phyloP scores from a whole-genome alignment of 2,329 filamentous ascomycete genomes.

The Diplocarpon rosae region DNA sequence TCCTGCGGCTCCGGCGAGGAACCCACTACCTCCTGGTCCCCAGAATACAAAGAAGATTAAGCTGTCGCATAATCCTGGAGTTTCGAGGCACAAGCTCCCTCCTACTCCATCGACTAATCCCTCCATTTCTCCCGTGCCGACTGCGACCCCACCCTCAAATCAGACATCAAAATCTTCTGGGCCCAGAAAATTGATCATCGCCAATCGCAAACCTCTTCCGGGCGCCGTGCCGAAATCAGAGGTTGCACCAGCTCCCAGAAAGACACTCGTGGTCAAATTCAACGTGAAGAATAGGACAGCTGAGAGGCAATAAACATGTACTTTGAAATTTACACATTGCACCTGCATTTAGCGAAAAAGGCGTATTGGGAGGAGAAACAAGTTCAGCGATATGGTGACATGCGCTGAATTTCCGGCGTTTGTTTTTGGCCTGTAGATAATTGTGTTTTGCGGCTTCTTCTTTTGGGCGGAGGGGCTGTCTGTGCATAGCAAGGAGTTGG shows the following conservation, averaged over 20 bases:
- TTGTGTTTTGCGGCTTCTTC: neutral
- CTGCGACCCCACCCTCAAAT: neutral
- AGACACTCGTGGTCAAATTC: constrained; percentile 7
- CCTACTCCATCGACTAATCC: neutral
- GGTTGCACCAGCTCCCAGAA: neutral
- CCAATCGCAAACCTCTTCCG: constrained; percentile 15
- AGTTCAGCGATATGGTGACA: neutral
- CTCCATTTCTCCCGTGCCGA: neutral
- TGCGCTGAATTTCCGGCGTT: neutral
- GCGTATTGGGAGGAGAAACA: constrained; percentile 7
- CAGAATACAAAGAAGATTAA: neutral
- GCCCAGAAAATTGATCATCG: neutral
- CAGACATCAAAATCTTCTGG: neutral
- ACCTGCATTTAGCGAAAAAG: constrained; percentile 23
- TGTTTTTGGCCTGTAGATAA: constrained; percentile 2
- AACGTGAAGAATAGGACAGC: neutral
- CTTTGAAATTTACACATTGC: neutral
- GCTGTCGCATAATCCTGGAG: neutral
- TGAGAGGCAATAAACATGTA: neutral
- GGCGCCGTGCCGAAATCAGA: neutral
- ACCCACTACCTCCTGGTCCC: neutral
- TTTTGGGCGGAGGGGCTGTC: neutral
- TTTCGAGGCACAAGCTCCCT: neutral
- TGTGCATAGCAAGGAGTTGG: neutral
- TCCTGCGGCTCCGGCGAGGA: neutral